Evolutionary conservation across 106 monocot species (phyloP).

Genomic region (Phalaenopsis aphrodite): DNA sequence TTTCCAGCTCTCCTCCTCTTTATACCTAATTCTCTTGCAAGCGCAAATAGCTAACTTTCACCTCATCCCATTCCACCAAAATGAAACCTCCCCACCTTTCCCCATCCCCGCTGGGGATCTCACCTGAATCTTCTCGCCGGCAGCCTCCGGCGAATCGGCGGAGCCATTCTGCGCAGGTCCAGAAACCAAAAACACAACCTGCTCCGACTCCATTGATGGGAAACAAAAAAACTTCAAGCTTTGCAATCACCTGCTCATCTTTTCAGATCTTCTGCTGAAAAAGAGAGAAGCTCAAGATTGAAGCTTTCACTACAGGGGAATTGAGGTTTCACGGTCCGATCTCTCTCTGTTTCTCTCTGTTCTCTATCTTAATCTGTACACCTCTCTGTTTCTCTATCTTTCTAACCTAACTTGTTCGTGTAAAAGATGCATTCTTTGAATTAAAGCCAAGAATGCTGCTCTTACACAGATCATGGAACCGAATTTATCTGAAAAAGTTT

Average conservation of each 20-base stretch:
- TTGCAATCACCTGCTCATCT: background rate
- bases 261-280: background rate
- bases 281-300: background rate
- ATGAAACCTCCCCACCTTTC: background rate
- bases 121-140: background rate
- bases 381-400: background rate
- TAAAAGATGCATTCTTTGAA: background rate
- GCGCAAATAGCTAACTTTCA: background rate
- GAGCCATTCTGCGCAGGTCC: background rate
- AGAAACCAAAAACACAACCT: background rate
- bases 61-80: background rate
- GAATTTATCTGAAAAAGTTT: background rate
- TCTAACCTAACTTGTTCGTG: background rate
- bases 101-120: background rate
- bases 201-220: background rate
- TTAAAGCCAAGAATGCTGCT: background rate
- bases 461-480: constrained; percentile 2
- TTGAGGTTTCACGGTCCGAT: constrained; percentile 11
- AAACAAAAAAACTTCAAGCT: background rate
- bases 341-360: background rate
- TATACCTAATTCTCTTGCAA: background rate
- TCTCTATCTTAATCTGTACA: background rate
- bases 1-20: background rate
- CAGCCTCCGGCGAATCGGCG: background rate
- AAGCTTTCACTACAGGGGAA: background rate